Conservation (phyloP, 2,329 filamentous ascomycete species). For the Trichoderma brevicompactum region DNA sequence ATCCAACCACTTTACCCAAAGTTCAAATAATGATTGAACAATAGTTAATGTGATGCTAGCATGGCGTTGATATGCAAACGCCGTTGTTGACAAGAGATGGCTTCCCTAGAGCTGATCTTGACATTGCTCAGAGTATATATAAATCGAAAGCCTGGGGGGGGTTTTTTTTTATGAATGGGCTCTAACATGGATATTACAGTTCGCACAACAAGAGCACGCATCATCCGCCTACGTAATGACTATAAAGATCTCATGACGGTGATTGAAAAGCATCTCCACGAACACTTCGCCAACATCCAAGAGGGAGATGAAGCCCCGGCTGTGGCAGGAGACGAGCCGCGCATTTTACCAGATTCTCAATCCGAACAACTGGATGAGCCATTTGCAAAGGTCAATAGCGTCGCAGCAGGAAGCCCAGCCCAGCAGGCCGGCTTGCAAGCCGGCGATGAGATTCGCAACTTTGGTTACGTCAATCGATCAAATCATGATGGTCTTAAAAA, state of each 20-base stretch:
- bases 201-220: slow-evolving; percentile 87
- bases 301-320: slow-evolving; percentile 49
- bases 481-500: slow-evolving; percentile 87
- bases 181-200: slow-evolving; percentile 57
- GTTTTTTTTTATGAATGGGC: not conserved
- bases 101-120: slow-evolving; percentile 89
- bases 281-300: slow-evolving; percentile 78
- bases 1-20: slow-evolving; percentile 23
- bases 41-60: slow-evolving; percentile 56
- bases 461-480: slow-evolving; percentile 79
- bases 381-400: slow-evolving; percentile 89
- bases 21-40: not conserved
- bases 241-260: slow-evolving; percentile 85
- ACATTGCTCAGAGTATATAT: slow-evolving; percentile 85
- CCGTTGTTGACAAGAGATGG: slow-evolving; percentile 85
- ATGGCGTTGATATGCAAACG: slow-evolving; percentile 92
- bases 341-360: slow-evolving; percentile 42
- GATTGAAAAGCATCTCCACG: slow-evolving; percentile 86
- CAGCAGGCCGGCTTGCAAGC: slow-evolving; percentile 77
- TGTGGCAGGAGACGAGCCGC: slow-evolving; percentile 31
- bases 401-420: slow-evolving; percentile 79
- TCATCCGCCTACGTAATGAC: slow-evolving; percentile 89
- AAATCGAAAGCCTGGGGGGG: not conserved
- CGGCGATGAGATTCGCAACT: slow-evolving; percentile 81
- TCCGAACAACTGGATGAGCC: slow-evolving; percentile 37